Percentiles rank a stretch among this genome's conserved stretches.
phyloP scores from a whole-genome alignment of 2,329 filamentous ascomycete species.

The Apiospora kogelbergensis region DNA sequence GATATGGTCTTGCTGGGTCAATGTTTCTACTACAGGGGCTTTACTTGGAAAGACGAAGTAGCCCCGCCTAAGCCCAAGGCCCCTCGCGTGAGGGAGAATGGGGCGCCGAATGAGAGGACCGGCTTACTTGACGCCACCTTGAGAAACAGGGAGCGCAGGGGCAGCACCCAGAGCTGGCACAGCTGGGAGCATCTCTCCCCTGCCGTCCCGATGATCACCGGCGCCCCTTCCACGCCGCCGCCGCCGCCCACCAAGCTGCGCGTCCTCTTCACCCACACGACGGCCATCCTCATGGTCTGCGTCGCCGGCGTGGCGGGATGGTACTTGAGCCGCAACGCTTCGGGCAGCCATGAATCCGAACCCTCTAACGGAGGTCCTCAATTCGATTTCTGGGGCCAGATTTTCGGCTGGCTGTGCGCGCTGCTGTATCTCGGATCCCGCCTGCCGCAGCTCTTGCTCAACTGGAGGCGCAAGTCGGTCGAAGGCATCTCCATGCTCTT shows the following conservation, averaged over 20 bases:
- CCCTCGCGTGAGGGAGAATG: slow-evolving; percentile 30
- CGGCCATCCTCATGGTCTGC: slow-evolving; percentile 78
- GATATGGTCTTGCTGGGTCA: slow-evolving; percentile 86
- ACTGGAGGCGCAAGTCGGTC: slow-evolving; percentile 88
- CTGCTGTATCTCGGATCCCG: slow-evolving; percentile 85
- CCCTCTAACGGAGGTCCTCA: slow-evolving; percentile 49
- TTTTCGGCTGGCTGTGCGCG: slow-evolving; percentile 93
- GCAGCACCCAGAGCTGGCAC: slow-evolving; percentile 60
- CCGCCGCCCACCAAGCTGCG: slow-evolving; percentile 54
- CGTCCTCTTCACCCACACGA: slow-evolving; percentile 68
- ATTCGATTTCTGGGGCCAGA: slow-evolving; percentile 78
- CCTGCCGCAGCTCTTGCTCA: slow-evolving; percentile 86
- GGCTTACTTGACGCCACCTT: slow-evolving; percentile 48
- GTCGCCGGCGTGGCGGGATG: slow-evolving; percentile 82
- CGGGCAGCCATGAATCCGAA: slow-evolving; percentile 33
- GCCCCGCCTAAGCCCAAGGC: slow-evolving; percentile 40
- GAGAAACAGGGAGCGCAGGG: slow-evolving; percentile 44
- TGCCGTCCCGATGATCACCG: slow-evolving; percentile 71
- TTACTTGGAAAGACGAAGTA: slow-evolving; percentile 62
- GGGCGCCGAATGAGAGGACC: slow-evolving; percentile 52
- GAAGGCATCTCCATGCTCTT: slow-evolving; percentile 93
- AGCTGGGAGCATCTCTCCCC: slow-evolving; percentile 63
- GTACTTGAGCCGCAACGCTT: slow-evolving; percentile 65
- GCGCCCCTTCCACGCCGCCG: slow-evolving; percentile 42
- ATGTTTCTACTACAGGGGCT: slow-evolving; percentile 94